Evolutionary conservation across 352 stramenopile species (phyloP), one percentile per base, ranked within the genome.

Genomic region (Globisporangium radiosum): DNA sequence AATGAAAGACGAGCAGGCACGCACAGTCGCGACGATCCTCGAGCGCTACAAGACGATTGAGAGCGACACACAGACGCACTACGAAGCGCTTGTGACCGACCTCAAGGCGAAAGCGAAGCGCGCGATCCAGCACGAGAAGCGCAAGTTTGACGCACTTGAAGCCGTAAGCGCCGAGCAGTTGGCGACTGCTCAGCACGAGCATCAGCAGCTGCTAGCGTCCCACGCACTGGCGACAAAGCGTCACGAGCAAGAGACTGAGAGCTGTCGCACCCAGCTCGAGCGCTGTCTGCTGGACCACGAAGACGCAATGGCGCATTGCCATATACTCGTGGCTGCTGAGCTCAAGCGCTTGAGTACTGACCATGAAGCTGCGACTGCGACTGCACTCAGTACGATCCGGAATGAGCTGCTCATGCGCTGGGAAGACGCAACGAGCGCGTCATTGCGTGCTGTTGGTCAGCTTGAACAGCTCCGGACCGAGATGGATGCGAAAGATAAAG

Each of bases 1-100:
- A 45, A 85, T 92, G 71, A 89, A 94, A 63, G 68, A 76, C 36
- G 72, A 89, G 10, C 82, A 92, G 39, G 60, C 75, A 1, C 55
- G 70, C 47, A 75, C 76, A 36, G 59, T 94, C 42, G 54, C 61
- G 37, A 47, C 65, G 47, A 87, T 94, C 54, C 56, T 90, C 7
- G 70, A 72, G 10, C 59, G 75, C 8, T 90, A 79, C 44, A 81
- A 74, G 19, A 50, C 50, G 5, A 78, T 92, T 47, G 84, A 92
- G 57, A 63, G 66, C 10, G 65, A 88, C 36, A 90, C 76, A 17
- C 75, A 74, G 38, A 38, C 48, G 5, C 73, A 85, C 47, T 88
- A 90, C 51, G 83, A 91, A 50, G 58, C 48, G 9, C 68, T 75
- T 56, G 71, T 93, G 19, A 50, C 44, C 25, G 70, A 56, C 66